These are phyloP conservation scores for Serendipita indica DNA, from an alignment of 768 basidiomycete species.

Conservation along the genomic window DNA sequence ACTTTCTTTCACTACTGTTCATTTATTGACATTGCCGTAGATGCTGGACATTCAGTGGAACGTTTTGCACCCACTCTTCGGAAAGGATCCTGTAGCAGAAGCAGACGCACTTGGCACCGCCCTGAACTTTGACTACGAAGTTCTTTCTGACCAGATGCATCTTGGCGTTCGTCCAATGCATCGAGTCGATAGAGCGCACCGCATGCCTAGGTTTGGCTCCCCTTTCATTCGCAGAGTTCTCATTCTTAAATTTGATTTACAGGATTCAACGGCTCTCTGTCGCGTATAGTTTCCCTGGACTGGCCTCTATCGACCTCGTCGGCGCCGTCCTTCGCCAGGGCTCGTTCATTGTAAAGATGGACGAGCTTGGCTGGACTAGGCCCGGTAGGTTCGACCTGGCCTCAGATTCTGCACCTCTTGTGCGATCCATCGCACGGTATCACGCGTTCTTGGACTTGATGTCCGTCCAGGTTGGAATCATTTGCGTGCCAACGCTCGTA, in stretches of 20 bases:
- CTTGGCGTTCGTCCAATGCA: neutral
- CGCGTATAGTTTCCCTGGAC: neutral
- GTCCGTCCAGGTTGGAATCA: constrained; percentile 7
- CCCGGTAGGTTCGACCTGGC: constrained; percentile 8
- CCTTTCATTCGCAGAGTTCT: neutral
- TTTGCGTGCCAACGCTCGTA: constrained; percentile 14
- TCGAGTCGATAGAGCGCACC: neutral
- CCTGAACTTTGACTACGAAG: neutral
- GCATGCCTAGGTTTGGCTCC: neutral
- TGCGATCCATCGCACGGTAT: constrained; percentile 13
- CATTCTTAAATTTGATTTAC: neutral
- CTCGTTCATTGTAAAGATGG: constrained; percentile 13
- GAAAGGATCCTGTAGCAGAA: neutral
- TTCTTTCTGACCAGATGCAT: neutral
- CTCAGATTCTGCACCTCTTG: constrained; percentile 10
- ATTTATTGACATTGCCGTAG: neutral
- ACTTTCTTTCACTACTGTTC: neutral
- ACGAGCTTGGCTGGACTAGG: constrained; percentile 12
- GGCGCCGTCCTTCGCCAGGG: constrained; percentile 14
- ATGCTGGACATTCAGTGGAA: neutral
- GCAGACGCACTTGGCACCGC: neutral
- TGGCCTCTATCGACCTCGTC: constrained; percentile 8
- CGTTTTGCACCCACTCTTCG: neutral
- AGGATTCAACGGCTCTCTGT: neutral
- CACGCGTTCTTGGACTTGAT: constrained; percentile 16